Evolutionary conservation across 164 flowering plant genomes (phyloP).

Genomic region (Aristolochia californica): DNA sequence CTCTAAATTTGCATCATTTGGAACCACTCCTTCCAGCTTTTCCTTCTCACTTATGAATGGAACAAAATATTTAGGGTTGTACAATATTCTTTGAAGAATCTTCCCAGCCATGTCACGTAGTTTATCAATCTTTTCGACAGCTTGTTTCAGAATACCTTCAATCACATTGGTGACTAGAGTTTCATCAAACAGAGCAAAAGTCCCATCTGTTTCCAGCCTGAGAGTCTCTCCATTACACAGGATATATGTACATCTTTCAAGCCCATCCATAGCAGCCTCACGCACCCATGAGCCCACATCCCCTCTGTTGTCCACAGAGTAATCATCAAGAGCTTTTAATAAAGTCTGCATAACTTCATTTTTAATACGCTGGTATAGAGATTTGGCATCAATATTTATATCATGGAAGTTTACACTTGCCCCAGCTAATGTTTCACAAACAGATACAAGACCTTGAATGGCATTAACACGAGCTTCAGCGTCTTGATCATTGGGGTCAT

Average conservation of each 20-base stretch:
- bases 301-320: slow-evolving; percentile 91
- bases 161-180: slow-evolving; percentile 50
- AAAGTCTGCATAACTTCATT: slow-evolving; percentile 63
- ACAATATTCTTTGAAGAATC: slow-evolving; percentile 64
- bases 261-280: slow-evolving; percentile 88
- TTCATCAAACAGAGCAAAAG: slow-evolving; percentile 39
- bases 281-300: slow-evolving; percentile 99
- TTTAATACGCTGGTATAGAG: slow-evolving; percentile 46
- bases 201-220: slow-evolving; percentile 7
- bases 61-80: slow-evolving; percentile 31
- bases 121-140: slow-evolving; percentile 95
- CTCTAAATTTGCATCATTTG: slow-evolving; percentile 33
- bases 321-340: slow-evolving; percentile 85
- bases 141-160: slow-evolving; percentile 74
- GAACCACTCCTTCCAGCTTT: slow-evolving; percentile 53
- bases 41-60: slow-evolving; percentile 65
- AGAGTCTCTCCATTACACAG: slow-evolving; percentile 39
- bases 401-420: no score
- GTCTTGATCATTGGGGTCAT: slow-evolving; percentile 76
- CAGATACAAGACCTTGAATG: slow-evolving; percentile 72
- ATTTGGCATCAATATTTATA: slow-evolving; percentile 28
- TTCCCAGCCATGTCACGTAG: slow-evolving; percentile 72
- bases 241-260: slow-evolving; percentile 74
- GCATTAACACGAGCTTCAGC: slow-evolving; percentile 98
- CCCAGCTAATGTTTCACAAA: slow-evolving; percentile 65